These are phyloP conservation scores for Suhomyces canberraensis DNA, from an alignment of 805 yeast species.

Conservation along the genomic window DNA sequence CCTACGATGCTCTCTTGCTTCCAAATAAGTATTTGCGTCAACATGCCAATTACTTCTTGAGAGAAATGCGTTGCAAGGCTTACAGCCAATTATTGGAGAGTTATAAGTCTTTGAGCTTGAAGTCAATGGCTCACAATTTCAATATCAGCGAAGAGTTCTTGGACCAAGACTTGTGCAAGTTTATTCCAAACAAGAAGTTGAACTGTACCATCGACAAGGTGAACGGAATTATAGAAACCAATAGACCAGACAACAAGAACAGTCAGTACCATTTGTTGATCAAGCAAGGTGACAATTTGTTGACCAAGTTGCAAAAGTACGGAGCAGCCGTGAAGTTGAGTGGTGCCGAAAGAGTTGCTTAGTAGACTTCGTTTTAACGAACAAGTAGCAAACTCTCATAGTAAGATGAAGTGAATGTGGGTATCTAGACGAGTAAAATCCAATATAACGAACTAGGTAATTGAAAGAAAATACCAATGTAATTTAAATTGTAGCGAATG, in stretches of 20 bases:
- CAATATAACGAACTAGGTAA: no score
- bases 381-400: no score
- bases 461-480: no score
- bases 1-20: constrained; percentile 67
- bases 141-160: constrained; percentile 85
- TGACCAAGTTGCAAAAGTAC: constrained; percentile 93
- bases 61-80: constrained; percentile 94
- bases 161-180: constrained; percentile 82
- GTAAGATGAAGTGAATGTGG: no score
- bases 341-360: constrained; percentile 72
- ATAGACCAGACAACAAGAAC: constrained; percentile 94
- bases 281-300: constrained; percentile 86
- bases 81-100: constrained; percentile 92
- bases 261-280: constrained; percentile 86
- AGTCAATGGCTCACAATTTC: constrained; percentile 92
- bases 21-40: constrained; percentile 62
- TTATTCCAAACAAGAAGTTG: constrained; percentile 88
- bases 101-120: constrained; percentile 83
- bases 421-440: no score
- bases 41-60: constrained; percentile 79
- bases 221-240: constrained; percentile 91
- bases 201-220: constrained; percentile 96
- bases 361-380: no score
- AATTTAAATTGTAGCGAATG: no score
- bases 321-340: constrained; percentile 96